Evolutionary conservation across 305 asterid species (phyloP), one percentile per base, ranked within the genome.

Genomic region (Fraxinus nigra): DNA sequence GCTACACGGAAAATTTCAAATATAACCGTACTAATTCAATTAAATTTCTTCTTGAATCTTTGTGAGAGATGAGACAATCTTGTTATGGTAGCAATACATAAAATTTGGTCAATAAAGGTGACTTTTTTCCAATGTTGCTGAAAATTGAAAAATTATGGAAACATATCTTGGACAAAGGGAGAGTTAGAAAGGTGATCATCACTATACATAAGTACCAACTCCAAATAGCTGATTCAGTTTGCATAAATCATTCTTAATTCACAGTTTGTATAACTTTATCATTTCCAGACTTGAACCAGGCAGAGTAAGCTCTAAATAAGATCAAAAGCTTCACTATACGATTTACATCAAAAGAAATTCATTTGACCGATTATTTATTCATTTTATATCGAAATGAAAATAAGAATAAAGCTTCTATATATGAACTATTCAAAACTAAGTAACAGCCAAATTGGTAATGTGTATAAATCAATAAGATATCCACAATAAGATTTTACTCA

Each of bases 401-500:
- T 61, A 26, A 67, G 74, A 67, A 67, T 4, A 67, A 28, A 67
- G 18, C 37, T 28, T 26, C 34, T 26, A 11, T 26, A 67, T 28
- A 26, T 33, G 37, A 8, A 67, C 37, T 59, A 59, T 59, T 24
- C 18, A 26, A 26, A 26, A 11, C 74, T 26, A 11, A 67, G 11
- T 28, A 10, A 11, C 74, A 11, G 74, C 14, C 20, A 67, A 9
- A 61, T 61, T 61, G 72, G 16, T 28, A 18, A 59, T 67, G 74
- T 67, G 7, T 24, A 67, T 37, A 67, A 67, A 18, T 67, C 16
- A 65, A n/a, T 65, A 67, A 65, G 37, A 67, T 26, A 28, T 26
- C 14, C 74, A 67, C 18, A 7, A 73, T 7, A 65, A 51, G 30
- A 80, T 65, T 38, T 65, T 76, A 89, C 98, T 97, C 85, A 97